Conservation (phyloP, 208 protist species). For the Ichthyophonus hoferi region DNA sequence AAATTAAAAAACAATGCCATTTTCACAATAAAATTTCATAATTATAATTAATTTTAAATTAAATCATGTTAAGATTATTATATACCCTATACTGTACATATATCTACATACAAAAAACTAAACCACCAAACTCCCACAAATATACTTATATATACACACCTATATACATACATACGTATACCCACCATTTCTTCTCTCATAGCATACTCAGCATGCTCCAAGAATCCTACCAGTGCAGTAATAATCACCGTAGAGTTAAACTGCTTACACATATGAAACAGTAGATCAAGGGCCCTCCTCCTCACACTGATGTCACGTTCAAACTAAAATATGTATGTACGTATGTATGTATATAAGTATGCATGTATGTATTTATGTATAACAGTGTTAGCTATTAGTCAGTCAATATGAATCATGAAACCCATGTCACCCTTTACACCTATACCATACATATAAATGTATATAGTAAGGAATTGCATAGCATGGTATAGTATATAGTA, state of each 20-base stretch:
- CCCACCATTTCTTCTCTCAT: constrained; percentile 84
- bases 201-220: constrained; percentile 72
- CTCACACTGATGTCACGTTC: constrained; percentile 28
- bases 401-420: no score
- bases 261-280: constrained; percentile 91
- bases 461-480: no score
- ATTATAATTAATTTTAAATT: not conserved
- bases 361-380: no score
- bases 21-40: not conserved
- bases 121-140: not conserved
- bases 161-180: not conserved
- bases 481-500: no score
- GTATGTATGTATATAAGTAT: no score
- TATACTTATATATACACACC: not conserved
- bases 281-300: constrained; percentile 84
- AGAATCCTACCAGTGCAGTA: constrained; percentile 59
- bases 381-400: no score
- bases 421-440: no score
- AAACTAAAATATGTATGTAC: no score
- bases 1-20: no score
- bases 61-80: not conserved
- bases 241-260: constrained; percentile 42
- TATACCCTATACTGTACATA: not conserved
- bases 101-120: not conserved
- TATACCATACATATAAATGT: no score